These are phyloP conservation scores for Boletales sp. DNA, from an alignment of 768 basidiomycete species.

Conservation along the genomic window DNA sequence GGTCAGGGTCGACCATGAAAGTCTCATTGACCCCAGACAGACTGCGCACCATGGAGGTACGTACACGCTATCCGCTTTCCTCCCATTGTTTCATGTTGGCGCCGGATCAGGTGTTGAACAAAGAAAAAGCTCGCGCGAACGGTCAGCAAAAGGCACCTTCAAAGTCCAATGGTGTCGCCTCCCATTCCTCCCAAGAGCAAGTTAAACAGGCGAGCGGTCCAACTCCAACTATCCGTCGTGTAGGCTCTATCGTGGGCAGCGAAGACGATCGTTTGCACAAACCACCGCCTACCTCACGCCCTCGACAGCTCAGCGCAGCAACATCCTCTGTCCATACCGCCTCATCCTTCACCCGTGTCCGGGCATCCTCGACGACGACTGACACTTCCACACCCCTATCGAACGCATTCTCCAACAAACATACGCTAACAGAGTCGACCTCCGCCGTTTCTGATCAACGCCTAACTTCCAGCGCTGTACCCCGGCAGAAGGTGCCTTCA, in stretches of 20 bases:
- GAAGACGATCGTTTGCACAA: conserved; percentile 42
- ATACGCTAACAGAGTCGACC: conserved; percentile 28
- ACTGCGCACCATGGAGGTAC: conserved; percentile 89
- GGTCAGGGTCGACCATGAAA: conserved; percentile 87
- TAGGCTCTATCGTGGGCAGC: conserved; percentile 63
- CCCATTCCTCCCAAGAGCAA: conserved; percentile 20
- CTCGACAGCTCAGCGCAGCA: conserved; percentile 46
- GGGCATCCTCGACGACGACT: conserved; percentile 34
- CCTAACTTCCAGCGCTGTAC: conserved; percentile 17
- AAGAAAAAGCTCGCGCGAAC: conserved; percentile 52
- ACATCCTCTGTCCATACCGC: conserved; percentile 33
- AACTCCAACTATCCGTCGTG: conserved; percentile 49
- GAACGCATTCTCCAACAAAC: conserved; percentile 20
- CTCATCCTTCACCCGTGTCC: conserved; percentile 24
- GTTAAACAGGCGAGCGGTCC: conserved; percentile 28
- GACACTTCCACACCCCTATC: conserved; percentile 17
- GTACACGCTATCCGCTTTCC: conserved; percentile 28
- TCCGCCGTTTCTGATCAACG: conserved; percentile 28
- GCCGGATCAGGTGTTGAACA: conserved; percentile 58
- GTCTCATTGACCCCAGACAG: conserved; percentile 94
- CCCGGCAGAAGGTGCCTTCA: conserved; percentile 23
- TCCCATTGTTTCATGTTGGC: conserved; percentile 12
- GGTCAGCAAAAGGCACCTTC: conserved; percentile 23
- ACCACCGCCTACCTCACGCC: conserved; percentile 36
- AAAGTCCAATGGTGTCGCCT: conserved; percentile 16